A percentile compares a stretch with the other conserved stretches of the same genome.
These are phyloP conservation scores for Gossypium davidsonii DNA, from an alignment of 441 rosid species.

Conservation along the genomic window DNA sequence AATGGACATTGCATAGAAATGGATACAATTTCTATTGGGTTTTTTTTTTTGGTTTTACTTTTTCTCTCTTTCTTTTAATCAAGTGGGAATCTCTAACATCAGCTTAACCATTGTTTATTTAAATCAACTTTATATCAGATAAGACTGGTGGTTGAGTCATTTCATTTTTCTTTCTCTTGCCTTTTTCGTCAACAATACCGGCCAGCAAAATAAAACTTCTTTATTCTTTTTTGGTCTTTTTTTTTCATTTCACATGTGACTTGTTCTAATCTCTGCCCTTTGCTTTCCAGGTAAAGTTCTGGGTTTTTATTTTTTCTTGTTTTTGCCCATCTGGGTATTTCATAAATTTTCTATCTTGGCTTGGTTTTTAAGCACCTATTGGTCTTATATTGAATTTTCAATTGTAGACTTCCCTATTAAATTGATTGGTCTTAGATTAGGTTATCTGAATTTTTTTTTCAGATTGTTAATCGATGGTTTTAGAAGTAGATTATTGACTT, in stretches of 20 bases:
- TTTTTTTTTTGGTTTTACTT: not conserved
- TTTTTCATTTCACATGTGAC: conserved; percentile 9
- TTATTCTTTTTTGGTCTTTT: not conserved
- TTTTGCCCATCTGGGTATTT: conserved; percentile 22
- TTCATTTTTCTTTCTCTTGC: conserved; percentile 14
- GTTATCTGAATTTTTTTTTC: not conserved
- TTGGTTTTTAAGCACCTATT: conserved; percentile 12
- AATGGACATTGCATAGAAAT: no score
- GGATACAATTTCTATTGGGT: not conserved
- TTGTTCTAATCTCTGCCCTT: conserved; percentile 19
- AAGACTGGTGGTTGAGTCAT: conserved; percentile 51
- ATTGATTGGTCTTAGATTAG: conserved; percentile 10
- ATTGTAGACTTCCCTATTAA: not conserved
- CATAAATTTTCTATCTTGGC: conserved; percentile 5
- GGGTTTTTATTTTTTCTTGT: not conserved
- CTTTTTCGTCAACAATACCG: conserved; percentile 15
- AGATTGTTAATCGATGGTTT: conserved; percentile 9
- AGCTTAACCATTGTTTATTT: conserved; percentile 7
- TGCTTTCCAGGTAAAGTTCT: conserved; percentile 17
- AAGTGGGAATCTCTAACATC: conserved; percentile 26
- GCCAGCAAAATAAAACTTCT: conserved; percentile 15
- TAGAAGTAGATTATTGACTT: not conserved
- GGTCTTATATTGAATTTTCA: not conserved
- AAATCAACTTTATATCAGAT: conserved; percentile 24
- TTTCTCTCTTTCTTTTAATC: conserved; percentile 3